A percentile compares a stretch with the other conserved stretches of the same genome.
These are phyloP conservation scores for Helianthus tuberosus DNA, from an alignment of 129 eudicot genomes.

Conservation along the genomic window DNA sequence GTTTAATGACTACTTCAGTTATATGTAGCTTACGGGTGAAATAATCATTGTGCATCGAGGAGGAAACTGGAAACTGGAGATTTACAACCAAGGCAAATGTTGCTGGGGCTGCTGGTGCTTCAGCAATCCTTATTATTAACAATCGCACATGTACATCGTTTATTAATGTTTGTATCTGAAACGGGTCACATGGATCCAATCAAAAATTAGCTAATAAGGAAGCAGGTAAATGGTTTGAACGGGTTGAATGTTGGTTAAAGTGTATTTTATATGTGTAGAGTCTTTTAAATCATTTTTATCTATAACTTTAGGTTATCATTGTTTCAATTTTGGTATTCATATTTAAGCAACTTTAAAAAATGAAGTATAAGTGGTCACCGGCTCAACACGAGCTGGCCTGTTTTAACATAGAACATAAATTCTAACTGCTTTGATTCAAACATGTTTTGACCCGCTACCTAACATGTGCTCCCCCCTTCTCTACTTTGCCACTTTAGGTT, in stretches of 20 bases:
- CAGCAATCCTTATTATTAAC: constrained; percentile 85
- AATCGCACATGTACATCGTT: constrained; percentile 59
- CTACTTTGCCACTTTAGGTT: not conserved
- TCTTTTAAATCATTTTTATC: no score
- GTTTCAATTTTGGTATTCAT: no score
- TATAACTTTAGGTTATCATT: no score
- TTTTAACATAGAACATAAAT: no score
- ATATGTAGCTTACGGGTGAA: constrained; percentile 81
- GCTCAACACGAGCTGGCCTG: not conserved
- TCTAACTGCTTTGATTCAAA: not conserved
- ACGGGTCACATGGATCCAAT: no score
- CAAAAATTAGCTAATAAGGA: no score
- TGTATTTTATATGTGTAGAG: no score
- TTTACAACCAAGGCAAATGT: constrained; percentile 87
- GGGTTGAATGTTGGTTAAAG: no score
- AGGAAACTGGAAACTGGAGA: constrained; percentile 51
- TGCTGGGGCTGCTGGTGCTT: constrained; percentile 98
- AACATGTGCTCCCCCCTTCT: no score
- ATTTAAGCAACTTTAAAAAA: no score
- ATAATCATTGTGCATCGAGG: constrained; percentile 92
- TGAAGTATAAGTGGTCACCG: no score
- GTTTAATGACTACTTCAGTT: not conserved
- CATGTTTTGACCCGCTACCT: not conserved
- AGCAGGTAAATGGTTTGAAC: no score
- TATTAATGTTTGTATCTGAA: not conserved